phyloP scores from a whole-genome alignment of 2,329 filamentous ascomycete species.

The Fusarium staphyleae region DNA sequence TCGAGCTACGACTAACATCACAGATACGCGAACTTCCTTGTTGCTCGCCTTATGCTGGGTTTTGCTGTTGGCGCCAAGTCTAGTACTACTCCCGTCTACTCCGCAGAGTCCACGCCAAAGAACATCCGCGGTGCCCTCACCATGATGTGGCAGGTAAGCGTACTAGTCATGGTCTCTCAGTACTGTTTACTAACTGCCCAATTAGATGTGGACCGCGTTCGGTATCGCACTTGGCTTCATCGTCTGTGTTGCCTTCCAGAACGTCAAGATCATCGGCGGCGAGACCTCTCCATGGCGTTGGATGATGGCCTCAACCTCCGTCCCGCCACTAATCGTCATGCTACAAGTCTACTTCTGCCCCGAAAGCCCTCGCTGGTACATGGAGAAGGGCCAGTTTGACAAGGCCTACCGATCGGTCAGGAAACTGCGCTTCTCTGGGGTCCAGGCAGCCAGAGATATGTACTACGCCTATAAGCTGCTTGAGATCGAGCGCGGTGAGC shows the following conservation, averaged over 20 bases:
- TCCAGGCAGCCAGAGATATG: slow-evolving; percentile 60
- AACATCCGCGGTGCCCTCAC: slow-evolving; percentile 50
- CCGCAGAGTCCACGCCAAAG: slow-evolving; percentile 49
- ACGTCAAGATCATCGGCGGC: slow-evolving; percentile 46
- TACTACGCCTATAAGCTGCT: slow-evolving; percentile 56
- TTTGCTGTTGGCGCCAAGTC: slow-evolving; percentile 50
- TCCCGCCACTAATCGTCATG: slow-evolving; percentile 60
- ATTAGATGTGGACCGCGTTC: slow-evolving; percentile 45
- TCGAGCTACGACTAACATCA: fast-evolving
- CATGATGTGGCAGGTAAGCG: slow-evolving; percentile 47
- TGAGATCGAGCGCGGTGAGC: slow-evolving; percentile 43
- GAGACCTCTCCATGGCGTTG: slow-evolving; percentile 44
- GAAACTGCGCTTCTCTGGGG: slow-evolving; percentile 54
- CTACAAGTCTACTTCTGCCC: slow-evolving; percentile 62
- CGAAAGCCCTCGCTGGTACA: slow-evolving; percentile 62
- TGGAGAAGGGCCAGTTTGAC: slow-evolving; percentile 56
- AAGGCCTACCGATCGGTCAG: slow-evolving; percentile 55
- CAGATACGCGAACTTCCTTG: slow-evolving; percentile 39
- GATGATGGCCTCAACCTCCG: slow-evolving; percentile 59
- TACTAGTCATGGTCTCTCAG: fast-evolving
- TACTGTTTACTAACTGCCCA: fast-evolving
- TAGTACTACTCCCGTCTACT: slow-evolving; percentile 47
- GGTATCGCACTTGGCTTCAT: slow-evolving; percentile 52
- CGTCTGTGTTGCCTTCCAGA: slow-evolving; percentile 44
- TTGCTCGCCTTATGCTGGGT: slow-evolving; percentile 47